phyloP scores from a whole-genome alignment of 768 basidiomycete genomes.

The Pisolithus tinctorius region DNA sequence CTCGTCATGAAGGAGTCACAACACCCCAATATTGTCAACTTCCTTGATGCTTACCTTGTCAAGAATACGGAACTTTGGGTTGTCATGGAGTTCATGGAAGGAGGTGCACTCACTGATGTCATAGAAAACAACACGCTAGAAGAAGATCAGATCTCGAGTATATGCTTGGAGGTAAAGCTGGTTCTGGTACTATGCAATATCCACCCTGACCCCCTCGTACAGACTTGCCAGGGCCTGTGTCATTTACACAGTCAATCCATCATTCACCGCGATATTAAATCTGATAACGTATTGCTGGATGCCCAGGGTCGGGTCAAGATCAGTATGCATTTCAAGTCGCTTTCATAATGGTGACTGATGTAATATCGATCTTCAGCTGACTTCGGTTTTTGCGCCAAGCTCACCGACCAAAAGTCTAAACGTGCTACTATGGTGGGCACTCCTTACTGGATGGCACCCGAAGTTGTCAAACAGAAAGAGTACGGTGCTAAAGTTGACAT shows the following conservation, averaged over 20 bases:
- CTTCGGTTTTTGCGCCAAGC: constrained; percentile 94
- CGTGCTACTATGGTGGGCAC: constrained; percentile 98
- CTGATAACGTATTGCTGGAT: constrained; percentile 92
- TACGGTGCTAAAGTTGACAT: constrained; percentile 96
- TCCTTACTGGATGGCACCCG: constrained; percentile 99
- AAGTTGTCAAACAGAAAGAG: constrained; percentile 95
- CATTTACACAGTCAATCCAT: constrained; percentile 92
- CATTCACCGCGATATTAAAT: constrained; percentile 97
- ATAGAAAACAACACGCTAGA: constrained; percentile 95
- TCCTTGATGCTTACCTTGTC: constrained; percentile 84
- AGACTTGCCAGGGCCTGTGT: constrained; percentile 94
- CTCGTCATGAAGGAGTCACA: constrained; percentile 98
- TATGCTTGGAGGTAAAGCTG: constrained; percentile 75
- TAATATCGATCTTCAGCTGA: constrained; percentile 55
- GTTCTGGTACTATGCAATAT: neutral
- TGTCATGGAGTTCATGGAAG: constrained; percentile 99
- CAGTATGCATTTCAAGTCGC: constrained; percentile 40
- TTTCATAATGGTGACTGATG: constrained; percentile 1
- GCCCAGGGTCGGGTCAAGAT: constrained; percentile 93
- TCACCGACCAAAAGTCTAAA: constrained; percentile 94
- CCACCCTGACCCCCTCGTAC: constrained; percentile 3
- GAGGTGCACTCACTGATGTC: constrained; percentile 93
- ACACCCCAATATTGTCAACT: constrained; percentile 97
- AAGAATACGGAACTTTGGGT: constrained; percentile 91
- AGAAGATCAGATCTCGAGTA: constrained; percentile 92